Percentiles rank a stretch among this genome's conserved stretches.
Evolutionary conservation across 139 green algal species (phyloP).

Genomic region (Picochlorum sp.): DNA sequence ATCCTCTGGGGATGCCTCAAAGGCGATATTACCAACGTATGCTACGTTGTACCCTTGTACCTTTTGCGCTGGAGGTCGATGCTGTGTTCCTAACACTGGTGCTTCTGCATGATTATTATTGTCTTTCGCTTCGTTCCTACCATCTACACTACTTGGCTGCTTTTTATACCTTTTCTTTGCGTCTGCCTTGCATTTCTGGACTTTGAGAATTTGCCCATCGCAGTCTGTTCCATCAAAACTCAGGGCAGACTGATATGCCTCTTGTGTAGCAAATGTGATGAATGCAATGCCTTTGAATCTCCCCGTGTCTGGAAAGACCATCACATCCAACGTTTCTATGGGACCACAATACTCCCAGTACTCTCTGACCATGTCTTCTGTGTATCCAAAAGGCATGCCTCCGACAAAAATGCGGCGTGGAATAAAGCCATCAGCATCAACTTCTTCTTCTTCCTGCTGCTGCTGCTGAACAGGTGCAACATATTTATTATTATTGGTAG

Average conservation of each 20-base stretch:
- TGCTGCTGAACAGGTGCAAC: background rate
- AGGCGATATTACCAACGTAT: constrained; percentile 75
- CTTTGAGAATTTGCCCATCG: constrained; percentile 52
- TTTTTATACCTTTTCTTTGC: constrained; percentile 20
- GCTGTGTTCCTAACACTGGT: background rate
- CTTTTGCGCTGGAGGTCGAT: constrained; percentile 25
- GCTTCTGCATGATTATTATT: background rate
- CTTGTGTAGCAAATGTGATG: constrained; percentile 80
- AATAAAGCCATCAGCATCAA: constrained; percentile 13
- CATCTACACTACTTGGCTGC: background rate
- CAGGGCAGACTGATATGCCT: constrained; percentile 61
- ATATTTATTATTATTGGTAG: background rate
- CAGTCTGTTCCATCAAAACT: constrained; percentile 46
- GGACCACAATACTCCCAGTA: constrained; percentile 82
- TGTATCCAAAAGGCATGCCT: constrained; percentile 82
- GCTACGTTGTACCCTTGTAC: constrained; percentile 65
- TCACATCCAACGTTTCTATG: constrained; percentile 65
- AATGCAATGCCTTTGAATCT: constrained; percentile 88
- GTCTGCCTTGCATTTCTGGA: constrained; percentile 36
- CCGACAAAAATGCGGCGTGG: constrained; percentile 68
- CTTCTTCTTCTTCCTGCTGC: background rate
- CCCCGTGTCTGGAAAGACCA: constrained; percentile 85
- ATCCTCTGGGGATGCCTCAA: constrained; percentile 43
- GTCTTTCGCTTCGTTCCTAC: background rate
- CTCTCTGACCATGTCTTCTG: constrained; percentile 48